Evolutionary conservation across 1,139 yeast species (phyloP).

Genomic region (Yamadazyma diddensiae): DNA sequence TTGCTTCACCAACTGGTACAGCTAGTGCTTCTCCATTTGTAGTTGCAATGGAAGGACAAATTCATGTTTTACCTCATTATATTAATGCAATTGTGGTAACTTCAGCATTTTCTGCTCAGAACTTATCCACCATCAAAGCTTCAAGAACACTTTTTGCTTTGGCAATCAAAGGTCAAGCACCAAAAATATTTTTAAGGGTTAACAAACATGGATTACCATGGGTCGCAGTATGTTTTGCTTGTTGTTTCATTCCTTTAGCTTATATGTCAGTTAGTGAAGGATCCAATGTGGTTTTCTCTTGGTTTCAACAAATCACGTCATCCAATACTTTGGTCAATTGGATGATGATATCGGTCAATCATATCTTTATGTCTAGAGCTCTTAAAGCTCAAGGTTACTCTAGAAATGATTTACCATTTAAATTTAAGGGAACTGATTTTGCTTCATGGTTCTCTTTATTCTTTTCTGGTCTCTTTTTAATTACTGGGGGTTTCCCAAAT

Average conservation of each 20-base stretch:
- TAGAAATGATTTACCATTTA: conserved; percentile 34
- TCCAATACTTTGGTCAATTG: conserved; percentile 55
- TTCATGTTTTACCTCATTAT: conserved; percentile 42
- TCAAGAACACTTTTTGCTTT: conserved; percentile 51
- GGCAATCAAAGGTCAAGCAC: conserved; percentile 46
- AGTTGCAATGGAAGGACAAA: conserved; percentile 38
- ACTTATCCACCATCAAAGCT: conserved; percentile 51
- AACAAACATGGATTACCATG: conserved; percentile 58
- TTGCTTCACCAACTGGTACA: conserved; percentile 27
- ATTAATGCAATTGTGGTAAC: conserved; percentile 51
- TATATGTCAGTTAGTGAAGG: conserved; percentile 53
- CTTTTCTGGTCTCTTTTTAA: conserved; percentile 27
- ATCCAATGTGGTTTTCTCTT: conserved; percentile 49
- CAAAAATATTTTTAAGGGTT: conserved; percentile 43
- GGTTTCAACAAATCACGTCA: conserved; percentile 66
- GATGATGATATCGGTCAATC: conserved; percentile 34
- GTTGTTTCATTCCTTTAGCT: conserved; percentile 56
- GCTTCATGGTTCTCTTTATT: conserved; percentile 38
- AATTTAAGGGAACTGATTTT: conserved; percentile 21
- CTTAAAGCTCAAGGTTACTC: conserved; percentile 28
- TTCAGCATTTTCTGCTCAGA: conserved; percentile 51
- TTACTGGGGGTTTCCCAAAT: conserved; percentile 40
- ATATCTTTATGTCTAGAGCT: conserved; percentile 35
- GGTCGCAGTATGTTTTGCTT: conserved; percentile 45
- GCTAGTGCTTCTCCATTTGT: conserved; percentile 41